These are phyloP conservation scores for Eimeria praecox DNA, from an alignment of 169 alveolate species.

Conservation along the genomic window DNA sequence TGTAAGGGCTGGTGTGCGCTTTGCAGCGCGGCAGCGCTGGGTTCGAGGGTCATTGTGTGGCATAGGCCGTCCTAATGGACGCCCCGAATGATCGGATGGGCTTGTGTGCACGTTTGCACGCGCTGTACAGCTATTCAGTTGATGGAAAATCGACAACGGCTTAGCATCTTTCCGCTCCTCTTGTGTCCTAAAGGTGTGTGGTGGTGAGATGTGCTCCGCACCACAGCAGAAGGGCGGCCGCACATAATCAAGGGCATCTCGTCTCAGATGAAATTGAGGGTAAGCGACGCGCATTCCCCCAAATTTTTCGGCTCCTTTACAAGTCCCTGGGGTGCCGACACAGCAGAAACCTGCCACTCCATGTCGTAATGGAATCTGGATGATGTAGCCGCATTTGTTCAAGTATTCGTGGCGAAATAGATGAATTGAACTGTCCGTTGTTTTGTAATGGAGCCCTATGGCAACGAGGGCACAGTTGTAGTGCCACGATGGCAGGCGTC, in stretches of 20 bases:
- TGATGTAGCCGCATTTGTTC: neutral
- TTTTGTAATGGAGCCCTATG: neutral
- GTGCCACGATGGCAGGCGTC: neutral
- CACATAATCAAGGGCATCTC: neutral
- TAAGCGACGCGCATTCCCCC: neutral
- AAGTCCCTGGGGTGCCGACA: neutral
- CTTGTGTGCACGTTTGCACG: neutral
- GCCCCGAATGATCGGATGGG: neutral
- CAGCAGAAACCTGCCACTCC: conserved; percentile 3
- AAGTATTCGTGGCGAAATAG: neutral
- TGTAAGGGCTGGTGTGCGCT: neutral
- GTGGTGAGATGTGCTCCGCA: neutral
- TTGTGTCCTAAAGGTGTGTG: neutral
- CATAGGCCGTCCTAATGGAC: neutral
- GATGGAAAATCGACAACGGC: neutral
- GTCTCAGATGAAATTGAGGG: neutral
- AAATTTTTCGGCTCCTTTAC: neutral
- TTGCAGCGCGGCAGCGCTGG: neutral
- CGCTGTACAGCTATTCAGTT: neutral
- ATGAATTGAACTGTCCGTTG: neutral
- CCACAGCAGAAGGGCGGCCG: neutral
- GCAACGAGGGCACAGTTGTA: neutral
- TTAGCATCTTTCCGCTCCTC: neutral
- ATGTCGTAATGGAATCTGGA: neutral
- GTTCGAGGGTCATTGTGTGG: neutral